These are phyloP conservation scores for Skeletonema marinoi DNA, from an alignment of 108 stramenopile species.

Conservation along the genomic window DNA sequence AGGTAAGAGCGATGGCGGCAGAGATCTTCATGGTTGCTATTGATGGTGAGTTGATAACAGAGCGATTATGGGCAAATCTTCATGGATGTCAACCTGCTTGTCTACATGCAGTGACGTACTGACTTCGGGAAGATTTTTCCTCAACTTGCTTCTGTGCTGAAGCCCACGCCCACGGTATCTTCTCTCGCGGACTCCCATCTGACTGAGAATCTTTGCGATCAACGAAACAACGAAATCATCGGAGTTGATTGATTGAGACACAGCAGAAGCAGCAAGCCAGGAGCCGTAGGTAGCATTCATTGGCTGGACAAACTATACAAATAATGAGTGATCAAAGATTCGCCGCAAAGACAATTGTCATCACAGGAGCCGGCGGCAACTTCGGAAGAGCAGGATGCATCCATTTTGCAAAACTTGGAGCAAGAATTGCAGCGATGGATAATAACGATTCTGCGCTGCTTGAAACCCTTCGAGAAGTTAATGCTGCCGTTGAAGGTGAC, in stretches of 20 bases:
- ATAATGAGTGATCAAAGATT: background rate
- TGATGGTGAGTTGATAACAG: background rate
- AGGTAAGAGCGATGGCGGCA: constrained; percentile 66
- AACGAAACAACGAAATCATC: too few species aligned
- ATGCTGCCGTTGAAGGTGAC: background rate
- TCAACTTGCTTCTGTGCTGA: background rate
- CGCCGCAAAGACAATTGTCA: constrained; percentile 64
- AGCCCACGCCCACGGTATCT: background rate
- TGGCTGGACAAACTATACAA: background rate
- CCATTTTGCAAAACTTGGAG: constrained; percentile 80
- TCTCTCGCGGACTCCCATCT: too few species aligned
- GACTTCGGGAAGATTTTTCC: background rate
- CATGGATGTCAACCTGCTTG: background rate
- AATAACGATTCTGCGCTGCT: constrained; percentile 54
- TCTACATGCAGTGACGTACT: background rate
- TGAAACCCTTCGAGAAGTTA: constrained; percentile 49
- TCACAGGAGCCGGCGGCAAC: constrained; percentile 89
- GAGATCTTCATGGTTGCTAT: constrained; percentile 74
- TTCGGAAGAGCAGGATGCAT: constrained; percentile 85
- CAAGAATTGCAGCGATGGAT: constrained; percentile 82
- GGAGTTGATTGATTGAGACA: too few species aligned
- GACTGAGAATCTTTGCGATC: too few species aligned
- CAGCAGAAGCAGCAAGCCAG: too few species aligned
- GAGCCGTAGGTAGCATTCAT: too few species aligned
- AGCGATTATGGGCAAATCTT: background rate